Base-by-base conservation (phyloP, 2,329 filamentous ascomycete genomes). In the Truncatella angustata region DNA sequence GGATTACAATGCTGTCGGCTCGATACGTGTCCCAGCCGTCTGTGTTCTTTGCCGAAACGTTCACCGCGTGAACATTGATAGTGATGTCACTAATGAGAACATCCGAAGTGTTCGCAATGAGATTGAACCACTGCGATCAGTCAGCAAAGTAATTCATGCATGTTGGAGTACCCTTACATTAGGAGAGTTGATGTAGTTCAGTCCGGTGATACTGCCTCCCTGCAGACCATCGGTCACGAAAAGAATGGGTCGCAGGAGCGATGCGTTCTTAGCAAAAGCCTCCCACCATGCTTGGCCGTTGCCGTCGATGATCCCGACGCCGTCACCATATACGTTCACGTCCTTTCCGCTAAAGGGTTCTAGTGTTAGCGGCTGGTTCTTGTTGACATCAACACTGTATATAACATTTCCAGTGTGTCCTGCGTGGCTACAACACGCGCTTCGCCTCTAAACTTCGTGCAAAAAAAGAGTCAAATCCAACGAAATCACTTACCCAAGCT, bases 281-380 rank as follows among this genome's bases (percentile, higher is more conserved):
- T 86, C 80, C 60, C 87, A 87, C 81, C 84, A 85, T 2, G 76
- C 75, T 60, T 86, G 82, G 0, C 82, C 84, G 52, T 83, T 85
- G 14, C 86, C 86, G 60, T 88, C 78, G 7, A 87, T 61, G 4
- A 42, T n/a, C 5, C 48, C 48, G 7, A 61, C 54, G 50, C 57
- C 43, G 14, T 80, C 81, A 0, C 86, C 87, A 55, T 86, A 89
- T 42, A 90, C 77, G 53, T 87, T 85, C 10, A 90, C 70, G 36
- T 76, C 75, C 4, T 65, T 54, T 2, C 70, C 63, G 52, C 77
- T 44, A 14, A 4, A 16, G 4, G 3, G 24, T n/a, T 5, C 12
- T 9, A 40, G 14, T 18, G 16, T 23, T 18, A 40, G 37, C 7
- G 1, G 14, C 28, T 32, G 28, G 7, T 14, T 32, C 7, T 32